Evolutionary conservation across 2,329 filamentous ascomycete species (phyloP).

Genomic region (Fusarium devonianum): DNA sequence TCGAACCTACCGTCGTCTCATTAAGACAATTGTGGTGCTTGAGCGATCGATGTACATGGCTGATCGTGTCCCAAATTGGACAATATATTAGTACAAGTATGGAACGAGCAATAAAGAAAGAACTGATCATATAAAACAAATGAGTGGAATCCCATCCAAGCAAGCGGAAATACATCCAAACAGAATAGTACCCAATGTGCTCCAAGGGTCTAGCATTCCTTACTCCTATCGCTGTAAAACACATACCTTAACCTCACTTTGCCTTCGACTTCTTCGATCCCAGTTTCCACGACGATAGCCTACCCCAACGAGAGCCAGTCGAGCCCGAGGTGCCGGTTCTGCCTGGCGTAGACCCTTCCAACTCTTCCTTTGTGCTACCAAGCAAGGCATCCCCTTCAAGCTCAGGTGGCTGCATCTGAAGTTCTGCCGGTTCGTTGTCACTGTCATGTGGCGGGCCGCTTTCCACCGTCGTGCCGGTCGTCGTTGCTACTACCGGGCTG

Average conservation of each 20-base stretch:
- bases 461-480: not conserved
- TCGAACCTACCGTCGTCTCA: no score
- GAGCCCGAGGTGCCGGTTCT: slow-evolving; percentile 15
- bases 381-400: slow-evolving; percentile 22
- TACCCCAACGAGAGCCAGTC: slow-evolving; percentile 25
- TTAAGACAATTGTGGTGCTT: no score
- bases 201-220: no score
- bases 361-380: slow-evolving; percentile 8
- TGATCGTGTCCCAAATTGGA: no score
- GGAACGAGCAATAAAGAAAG: no score
- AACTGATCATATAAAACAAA: no score
- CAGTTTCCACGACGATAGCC: slow-evolving; percentile 35
- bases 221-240: no score
- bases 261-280: slow-evolving; percentile 30
- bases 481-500: not conserved
- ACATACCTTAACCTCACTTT: slow-evolving; percentile 4
- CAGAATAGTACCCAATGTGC: no score
- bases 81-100: no score
- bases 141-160: no score
- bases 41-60: no score
- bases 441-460: not conserved
- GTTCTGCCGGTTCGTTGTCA: slow-evolving; percentile 12
- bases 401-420: slow-evolving; percentile 28
- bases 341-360: slow-evolving; percentile 6
- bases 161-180: no score